A percentile compares a stretch with the other conserved stretches of the same genome.
Conservation (phyloP, 441 rosid genomes). For the Gossypium davidsonii region DNA sequence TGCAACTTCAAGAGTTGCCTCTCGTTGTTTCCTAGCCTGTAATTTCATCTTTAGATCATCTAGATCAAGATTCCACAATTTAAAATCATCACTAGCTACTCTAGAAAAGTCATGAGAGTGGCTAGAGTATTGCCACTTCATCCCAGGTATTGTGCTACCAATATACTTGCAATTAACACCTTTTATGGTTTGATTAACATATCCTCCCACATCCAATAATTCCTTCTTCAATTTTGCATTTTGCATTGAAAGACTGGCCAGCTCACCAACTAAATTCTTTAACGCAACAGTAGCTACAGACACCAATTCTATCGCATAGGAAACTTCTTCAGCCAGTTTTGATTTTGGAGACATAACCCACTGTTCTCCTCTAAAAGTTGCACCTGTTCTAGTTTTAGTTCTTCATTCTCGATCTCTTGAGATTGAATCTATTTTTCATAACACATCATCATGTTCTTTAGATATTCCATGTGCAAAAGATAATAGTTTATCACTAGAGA, state of each 20-base stretch:
- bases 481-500: slow-evolving; percentile 26
- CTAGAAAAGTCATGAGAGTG: slow-evolving; percentile 48
- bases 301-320: slow-evolving; percentile 40
- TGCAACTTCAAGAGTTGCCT: no score
- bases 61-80: no score
- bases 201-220: slow-evolving; percentile 51
- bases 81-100: slow-evolving; percentile 24
- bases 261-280: slow-evolving; percentile 87
- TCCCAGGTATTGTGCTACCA: slow-evolving; percentile 54
- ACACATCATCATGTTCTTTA: slow-evolving; percentile 50
- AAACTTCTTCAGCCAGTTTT: slow-evolving; percentile 88
- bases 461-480: slow-evolving; percentile 11
- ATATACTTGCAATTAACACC: slow-evolving; percentile 46
- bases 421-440: slow-evolving; percentile 61
- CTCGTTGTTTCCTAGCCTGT: no score
- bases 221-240: slow-evolving; percentile 40
- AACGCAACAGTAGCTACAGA: slow-evolving; percentile 81
- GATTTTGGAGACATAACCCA: slow-evolving; percentile 68
- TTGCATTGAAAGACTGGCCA: slow-evolving; percentile 76
- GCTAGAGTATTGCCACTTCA: slow-evolving; percentile 65
- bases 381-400: slow-evolving; percentile 33
- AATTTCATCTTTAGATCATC: no score
- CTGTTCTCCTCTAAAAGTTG: slow-evolving; percentile 61
- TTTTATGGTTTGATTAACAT: slow-evolving; percentile 32
- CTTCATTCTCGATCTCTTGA: slow-evolving; percentile 78